These are phyloP conservation scores for Nicotiana noctiflora DNA, from an alignment of 257 asterid genomes.

Conservation along the genomic window DNA sequence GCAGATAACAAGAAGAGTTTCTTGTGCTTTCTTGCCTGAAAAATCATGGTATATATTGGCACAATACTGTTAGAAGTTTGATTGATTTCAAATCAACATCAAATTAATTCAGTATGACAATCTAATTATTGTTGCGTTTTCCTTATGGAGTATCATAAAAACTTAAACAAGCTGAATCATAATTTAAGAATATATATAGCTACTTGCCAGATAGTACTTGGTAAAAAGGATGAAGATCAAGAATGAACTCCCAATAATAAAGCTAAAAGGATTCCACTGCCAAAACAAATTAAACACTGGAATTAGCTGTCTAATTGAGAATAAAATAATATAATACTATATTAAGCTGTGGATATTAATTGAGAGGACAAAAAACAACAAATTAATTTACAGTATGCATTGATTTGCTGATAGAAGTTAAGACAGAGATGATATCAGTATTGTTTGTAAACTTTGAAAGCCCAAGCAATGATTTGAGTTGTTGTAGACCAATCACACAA, in stretches of 20 bases:
- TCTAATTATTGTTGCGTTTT: too few species aligned
- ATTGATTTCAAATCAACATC: too few species aligned
- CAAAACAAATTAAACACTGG: not conserved
- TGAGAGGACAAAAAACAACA: not conserved
- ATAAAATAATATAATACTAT: not conserved
- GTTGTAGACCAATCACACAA: conserved; percentile 40
- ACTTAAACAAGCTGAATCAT: not conserved
- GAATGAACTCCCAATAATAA: conserved; percentile 35
- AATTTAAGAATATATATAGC: not conserved
- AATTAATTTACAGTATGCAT: conserved; percentile 2
- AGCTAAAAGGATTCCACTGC: conserved; percentile 32
- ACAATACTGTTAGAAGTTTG: not conserved
- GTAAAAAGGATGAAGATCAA: conserved; percentile 29
- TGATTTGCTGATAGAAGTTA: conserved; percentile 22
- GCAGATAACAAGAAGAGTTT: conserved; percentile 39
- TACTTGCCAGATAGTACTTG: conserved; percentile 30
- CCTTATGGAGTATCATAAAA: not conserved
- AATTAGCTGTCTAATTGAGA: not conserved
- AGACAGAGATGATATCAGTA: conserved; percentile 34
- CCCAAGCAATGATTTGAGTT: conserved; percentile 37
- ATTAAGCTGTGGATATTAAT: not conserved
- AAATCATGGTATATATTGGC: not conserved
- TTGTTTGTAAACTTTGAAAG: conserved; percentile 25
- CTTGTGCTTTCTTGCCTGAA: conserved; percentile 31
- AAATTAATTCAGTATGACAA: not conserved